Percentiles rank a stretch among this genome's conserved stretches.
These are phyloP conservation scores for Mallotus japonicus DNA, from an alignment of 441 rosid species.

Conservation along the genomic window DNA sequence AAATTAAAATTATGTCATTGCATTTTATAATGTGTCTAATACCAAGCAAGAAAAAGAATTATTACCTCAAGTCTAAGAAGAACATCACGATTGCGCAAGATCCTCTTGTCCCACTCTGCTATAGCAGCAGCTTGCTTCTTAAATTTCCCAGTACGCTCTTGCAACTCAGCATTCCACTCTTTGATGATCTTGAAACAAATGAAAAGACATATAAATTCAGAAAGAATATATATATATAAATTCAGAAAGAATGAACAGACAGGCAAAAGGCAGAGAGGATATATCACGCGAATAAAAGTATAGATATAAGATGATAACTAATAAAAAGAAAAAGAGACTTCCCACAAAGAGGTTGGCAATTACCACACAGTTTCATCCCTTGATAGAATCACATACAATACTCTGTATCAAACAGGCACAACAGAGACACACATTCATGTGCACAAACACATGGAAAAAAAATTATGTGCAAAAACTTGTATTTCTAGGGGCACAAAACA, in stretches of 20 bases:
- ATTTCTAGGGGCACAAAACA: neutral
- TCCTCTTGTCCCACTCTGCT: constrained; percentile 97
- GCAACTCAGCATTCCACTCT: constrained; percentile 94
- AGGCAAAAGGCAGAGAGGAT: constrained; percentile 7
- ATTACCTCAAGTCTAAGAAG: constrained; percentile 92
- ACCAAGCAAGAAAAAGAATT: neutral
- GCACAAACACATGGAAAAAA: neutral
- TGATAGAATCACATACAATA: neutral
- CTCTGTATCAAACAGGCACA: neutral
- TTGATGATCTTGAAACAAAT: constrained; percentile 67
- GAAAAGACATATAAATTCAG: neutral
- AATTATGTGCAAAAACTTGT: no score
- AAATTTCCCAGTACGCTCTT: constrained; percentile 89
- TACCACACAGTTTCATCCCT: constrained; percentile 3
- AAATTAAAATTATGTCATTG: constrained; percentile 1
- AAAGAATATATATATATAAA: neutral
- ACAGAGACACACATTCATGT: no score
- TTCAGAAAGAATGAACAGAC: neutral
- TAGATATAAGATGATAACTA: neutral
- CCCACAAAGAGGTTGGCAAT: neutral
- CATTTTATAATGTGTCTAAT: constrained; percentile 7
- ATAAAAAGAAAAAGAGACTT: neutral
- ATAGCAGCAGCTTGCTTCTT: constrained; percentile 88
- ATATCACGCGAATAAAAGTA: neutral
- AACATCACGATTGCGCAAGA: constrained; percentile 92